Conservation (phyloP, 1,284 basidiomycete genomes). For the Sporisorium graminicola region DNA sequence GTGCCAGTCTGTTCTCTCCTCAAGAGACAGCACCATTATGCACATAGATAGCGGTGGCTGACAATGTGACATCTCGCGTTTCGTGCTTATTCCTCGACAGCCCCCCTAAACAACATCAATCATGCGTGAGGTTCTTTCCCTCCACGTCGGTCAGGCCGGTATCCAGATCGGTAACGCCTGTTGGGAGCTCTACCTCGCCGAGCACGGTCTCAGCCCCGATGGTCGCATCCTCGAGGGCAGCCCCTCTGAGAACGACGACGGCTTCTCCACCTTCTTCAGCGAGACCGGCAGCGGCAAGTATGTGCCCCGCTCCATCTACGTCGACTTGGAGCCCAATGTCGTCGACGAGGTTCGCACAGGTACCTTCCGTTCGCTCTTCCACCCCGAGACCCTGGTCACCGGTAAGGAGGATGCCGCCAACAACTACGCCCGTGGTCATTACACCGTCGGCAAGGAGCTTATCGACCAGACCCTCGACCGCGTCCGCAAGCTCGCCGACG, state of each 20-base stretch:
- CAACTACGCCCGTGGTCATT: conserved; percentile 84
- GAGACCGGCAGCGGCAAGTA: conserved; percentile 75
- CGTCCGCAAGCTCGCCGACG: conserved; percentile 94
- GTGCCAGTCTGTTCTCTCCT: background rate
- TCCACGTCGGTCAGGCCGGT: conserved; percentile 95
- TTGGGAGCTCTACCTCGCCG: conserved; percentile 96
- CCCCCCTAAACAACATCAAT: conserved; percentile 21
- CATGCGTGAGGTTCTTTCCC: conserved; percentile 81
- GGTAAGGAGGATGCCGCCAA: conserved; percentile 99
- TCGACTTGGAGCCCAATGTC: conserved; percentile 93
- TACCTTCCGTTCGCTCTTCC: conserved; percentile 93
- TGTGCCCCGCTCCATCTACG: conserved; percentile 96
- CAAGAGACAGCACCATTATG: background rate
- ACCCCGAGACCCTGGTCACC: conserved; percentile 98
- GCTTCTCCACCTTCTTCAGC: conserved; percentile 88
- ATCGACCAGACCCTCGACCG: conserved; percentile 90
- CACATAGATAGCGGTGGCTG: background rate
- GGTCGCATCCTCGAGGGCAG: conserved; percentile 74
- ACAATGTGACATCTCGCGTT: background rate
- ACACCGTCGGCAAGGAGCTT: conserved; percentile 94
- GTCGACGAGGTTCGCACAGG: conserved; percentile 97
- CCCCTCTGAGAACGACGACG: conserved; percentile 82
- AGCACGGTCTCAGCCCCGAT: conserved; percentile 83
- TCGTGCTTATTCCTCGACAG: background rate
- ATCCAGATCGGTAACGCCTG: conserved; percentile 76